Evolutionary conservation across 2,329 filamentous ascomycete species (phyloP).

Genomic region (Juglanconis sp.): DNA sequence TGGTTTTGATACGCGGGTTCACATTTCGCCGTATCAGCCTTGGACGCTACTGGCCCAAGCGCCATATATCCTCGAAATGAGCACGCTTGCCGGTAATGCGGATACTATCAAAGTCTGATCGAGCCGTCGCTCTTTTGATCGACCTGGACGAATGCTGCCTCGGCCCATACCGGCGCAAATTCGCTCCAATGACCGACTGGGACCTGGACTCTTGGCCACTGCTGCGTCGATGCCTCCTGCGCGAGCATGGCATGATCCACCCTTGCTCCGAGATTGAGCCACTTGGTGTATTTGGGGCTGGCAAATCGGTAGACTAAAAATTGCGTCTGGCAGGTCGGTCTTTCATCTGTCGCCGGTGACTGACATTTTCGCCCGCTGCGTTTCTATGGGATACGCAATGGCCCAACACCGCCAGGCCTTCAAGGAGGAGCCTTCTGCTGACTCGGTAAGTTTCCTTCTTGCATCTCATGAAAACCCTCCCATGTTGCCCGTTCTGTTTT

Average conservation of each 20-base stretch:
- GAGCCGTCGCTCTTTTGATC: background rate
- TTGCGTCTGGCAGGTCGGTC: background rate
- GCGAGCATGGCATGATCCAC: background rate
- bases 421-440: constrained; percentile 39
- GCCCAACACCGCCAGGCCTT: constrained; percentile 43
- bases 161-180: background rate
- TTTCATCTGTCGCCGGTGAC: background rate
- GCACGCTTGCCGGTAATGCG: background rate
- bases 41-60: background rate
- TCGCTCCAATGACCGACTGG: background rate
- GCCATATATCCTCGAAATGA: background rate
- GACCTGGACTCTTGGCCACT: background rate
- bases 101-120: background rate
- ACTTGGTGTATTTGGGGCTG: background rate
- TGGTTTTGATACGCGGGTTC: background rate
- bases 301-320: background rate
- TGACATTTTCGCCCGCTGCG: background rate
- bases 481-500: background rate
- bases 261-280: background rate
- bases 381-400: constrained; percentile 42
- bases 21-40: background rate
- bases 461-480: background rate
- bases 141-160: no score
- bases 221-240: background rate
- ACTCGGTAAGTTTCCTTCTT: constrained; percentile 35